These are phyloP conservation scores for Centrapalus pauciflorus DNA, from an alignment of 129 eudicot genomes.

Conservation along the genomic window DNA sequence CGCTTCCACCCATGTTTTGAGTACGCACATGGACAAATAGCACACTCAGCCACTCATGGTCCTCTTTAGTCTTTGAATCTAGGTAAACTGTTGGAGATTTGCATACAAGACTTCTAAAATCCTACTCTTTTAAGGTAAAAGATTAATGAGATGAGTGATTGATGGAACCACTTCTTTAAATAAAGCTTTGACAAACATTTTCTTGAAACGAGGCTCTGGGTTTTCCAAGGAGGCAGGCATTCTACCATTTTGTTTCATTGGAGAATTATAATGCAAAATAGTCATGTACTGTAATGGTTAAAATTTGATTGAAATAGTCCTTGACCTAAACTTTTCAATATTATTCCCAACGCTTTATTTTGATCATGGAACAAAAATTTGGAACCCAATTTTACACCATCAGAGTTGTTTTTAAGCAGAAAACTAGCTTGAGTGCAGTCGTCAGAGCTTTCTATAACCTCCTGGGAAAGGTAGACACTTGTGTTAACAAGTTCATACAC, in stretches of 20 bases:
- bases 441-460: too few relatives aligned
- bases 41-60: neutral
- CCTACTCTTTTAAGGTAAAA: neutral
- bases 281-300: neutral
- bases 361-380: neutral
- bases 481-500: neutral
- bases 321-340: neutral
- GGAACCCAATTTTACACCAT: neutral
- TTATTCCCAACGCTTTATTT: neutral
- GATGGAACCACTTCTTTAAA: neutral
- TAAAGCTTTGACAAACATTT: neutral
- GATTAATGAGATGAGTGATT: neutral
- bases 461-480: neutral
- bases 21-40: slow-evolving; percentile 3
- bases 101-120: too few relatives aligned
- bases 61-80: neutral
- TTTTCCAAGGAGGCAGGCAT: neutral
- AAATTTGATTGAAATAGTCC: neutral
- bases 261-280: neutral
- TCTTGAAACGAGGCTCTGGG: neutral
- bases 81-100: neutral
- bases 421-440: neutral
- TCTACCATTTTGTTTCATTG: neutral
- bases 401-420: neutral
- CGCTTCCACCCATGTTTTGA: neutral